A percentile compares a stretch with the other conserved stretches of the same genome.
phyloP scores from a whole-genome alignment of 768 basidiomycete genomes.

The Tubosaeta brunneosetosa region DNA sequence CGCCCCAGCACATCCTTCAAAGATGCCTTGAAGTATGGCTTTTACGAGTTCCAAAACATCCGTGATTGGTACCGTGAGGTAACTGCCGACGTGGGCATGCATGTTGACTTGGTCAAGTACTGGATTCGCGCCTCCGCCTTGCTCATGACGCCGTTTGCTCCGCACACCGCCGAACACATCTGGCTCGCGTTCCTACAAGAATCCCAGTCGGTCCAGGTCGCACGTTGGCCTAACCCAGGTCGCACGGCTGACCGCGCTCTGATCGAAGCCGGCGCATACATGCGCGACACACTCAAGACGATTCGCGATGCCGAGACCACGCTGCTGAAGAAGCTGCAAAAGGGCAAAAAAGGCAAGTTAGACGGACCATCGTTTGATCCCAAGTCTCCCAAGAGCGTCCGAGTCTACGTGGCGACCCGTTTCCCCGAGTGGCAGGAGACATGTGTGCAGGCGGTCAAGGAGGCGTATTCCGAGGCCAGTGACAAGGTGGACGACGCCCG shows the following conservation, averaged over 20 bases:
- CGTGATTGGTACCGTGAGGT: constrained; percentile 98
- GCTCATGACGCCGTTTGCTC: constrained; percentile 80
- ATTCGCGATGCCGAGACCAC: constrained; percentile 84
- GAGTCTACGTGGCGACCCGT: constrained; percentile 83
- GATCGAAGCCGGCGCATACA: constrained; percentile 76
- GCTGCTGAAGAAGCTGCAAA: constrained; percentile 74
- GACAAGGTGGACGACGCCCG: constrained; percentile 79
- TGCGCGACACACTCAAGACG: constrained; percentile 86
- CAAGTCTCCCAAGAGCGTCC: constrained; percentile 76
- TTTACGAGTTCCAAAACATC: constrained; percentile 89
- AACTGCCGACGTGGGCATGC: constrained; percentile 86
- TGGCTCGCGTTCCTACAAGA: constrained; percentile 74
- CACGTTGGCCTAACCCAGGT: constrained; percentile 73
- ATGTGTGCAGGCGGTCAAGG: constrained; percentile 72
- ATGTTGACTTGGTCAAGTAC: constrained; percentile 76
- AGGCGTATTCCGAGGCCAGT: constrained; percentile 52
- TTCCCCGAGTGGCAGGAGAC: constrained; percentile 95
- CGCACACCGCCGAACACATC: constrained; percentile 92
- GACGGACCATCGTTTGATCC: constrained; percentile 66
- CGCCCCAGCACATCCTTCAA: constrained; percentile 82
- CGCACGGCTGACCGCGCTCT: constrained; percentile 56
- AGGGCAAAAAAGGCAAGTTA: constrained; percentile 60
- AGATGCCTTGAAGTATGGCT: constrained; percentile 90
- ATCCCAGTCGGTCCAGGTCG: constrained; percentile 71
- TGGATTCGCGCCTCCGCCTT: constrained; percentile 84